A percentile compares a stretch with the other conserved stretches of the same genome.
These are phyloP conservation scores for Zalerion maritima DNA, from an alignment of 495 filamentous ascomycete genomes.

Conservation along the genomic window DNA sequence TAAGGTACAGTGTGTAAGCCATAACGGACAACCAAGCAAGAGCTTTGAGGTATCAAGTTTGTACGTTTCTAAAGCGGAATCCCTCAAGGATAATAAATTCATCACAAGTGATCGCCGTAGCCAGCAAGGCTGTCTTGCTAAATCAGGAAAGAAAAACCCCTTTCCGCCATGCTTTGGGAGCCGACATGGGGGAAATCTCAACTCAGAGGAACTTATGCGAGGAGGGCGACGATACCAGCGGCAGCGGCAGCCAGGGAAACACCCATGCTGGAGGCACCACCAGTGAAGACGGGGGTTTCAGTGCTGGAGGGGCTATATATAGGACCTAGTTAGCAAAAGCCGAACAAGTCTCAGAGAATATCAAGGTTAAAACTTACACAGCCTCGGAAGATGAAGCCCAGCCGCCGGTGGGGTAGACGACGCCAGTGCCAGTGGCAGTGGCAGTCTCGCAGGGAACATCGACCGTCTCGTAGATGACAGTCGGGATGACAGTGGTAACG, in stretches of 20 bases:
- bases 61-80: no score
- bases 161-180: no score
- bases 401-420: conserved; percentile 16
- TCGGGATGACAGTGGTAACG: conserved; percentile 35
- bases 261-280: conserved; percentile 28
- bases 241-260: conserved; percentile 32
- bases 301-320: conserved; percentile 14
- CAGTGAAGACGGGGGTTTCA: conserved; percentile 23
- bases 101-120: no score
- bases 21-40: no score
- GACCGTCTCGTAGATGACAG: conserved; percentile 39
- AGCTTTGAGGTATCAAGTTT: no score
- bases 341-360: conserved; percentile 1
- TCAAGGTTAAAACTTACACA: conserved; percentile 8
- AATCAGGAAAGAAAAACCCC: no score
- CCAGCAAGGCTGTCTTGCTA: no score
- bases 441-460: conserved; percentile 23
- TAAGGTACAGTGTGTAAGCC: no score
- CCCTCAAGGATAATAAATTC: no score
- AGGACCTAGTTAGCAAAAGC: conserved; percentile 11
- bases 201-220: conserved; percentile 33
- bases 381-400: conserved; percentile 16
- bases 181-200: no score
- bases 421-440: conserved; percentile 9
- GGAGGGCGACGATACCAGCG: conserved; percentile 36